phyloP scores from a whole-genome alignment of 148 eudicot genomes.

The Cornus kousa region DNA sequence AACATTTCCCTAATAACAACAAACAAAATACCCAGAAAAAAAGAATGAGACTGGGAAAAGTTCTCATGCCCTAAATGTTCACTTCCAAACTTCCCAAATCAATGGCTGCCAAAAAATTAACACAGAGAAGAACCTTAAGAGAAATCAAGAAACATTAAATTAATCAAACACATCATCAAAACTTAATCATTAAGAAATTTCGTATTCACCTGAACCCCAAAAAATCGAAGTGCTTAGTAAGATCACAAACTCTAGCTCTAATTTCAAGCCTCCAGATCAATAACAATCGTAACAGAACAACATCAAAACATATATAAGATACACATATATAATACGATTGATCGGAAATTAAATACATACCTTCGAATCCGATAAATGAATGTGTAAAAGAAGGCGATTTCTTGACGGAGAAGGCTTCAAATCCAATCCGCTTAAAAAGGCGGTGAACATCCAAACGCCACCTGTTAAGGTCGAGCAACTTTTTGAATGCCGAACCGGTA shows the following conservation, averaged over 20 bases:
- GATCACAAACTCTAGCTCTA: neutral
- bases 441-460: constrained; percentile 4
- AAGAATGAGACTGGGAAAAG: too few relatives aligned
- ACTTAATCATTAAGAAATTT: neutral
- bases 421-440: neutral
- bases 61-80: too few relatives aligned
- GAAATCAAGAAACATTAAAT: neutral
- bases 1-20: too few relatives aligned
- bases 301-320: neutral
- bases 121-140: neutral
- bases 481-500: neutral
- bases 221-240: neutral
- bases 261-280: neutral
- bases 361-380: neutral
- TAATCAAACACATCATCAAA: neutral
- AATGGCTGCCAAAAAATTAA: neutral
- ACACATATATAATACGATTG: neutral
- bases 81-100: neutral
- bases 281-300: neutral
- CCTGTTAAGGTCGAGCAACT: neutral
- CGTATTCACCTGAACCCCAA: too few relatives aligned
- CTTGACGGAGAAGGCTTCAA: neutral
- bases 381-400: neutral
- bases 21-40: too few relatives aligned
- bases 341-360: neutral